Base-by-base conservation (phyloP, 192 early-diverging fungal genomes). In the Coemansia sp. region DNA sequence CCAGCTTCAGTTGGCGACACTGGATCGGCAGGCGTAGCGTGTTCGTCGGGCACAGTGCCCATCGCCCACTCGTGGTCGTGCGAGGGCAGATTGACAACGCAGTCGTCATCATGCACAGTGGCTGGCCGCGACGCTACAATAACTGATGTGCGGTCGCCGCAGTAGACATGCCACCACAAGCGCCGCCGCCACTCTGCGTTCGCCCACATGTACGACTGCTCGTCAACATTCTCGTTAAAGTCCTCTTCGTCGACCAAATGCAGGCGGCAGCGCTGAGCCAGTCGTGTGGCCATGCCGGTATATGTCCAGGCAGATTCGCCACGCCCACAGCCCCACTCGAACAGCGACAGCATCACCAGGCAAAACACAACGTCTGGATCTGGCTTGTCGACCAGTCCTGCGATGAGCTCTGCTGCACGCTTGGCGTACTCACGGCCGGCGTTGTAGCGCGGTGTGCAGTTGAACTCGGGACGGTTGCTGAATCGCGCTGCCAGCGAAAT, bases 291-390 rank as follows among this genome's bases (percentile, higher is more conserved):
- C 72, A 80, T 80, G 3, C 77, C 77, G 12, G 73, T 76, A 49
- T 76, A 81, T 7, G 79, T 72, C 79, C 79, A 81, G 23, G 79
- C 79, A 10, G 79, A 81, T 56, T 81, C 79, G 60, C 79, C 79
- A n/a, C 73, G 73, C 7, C 79, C 79, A 35, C 79, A 81, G 38
- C 73, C 79, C 73, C 74, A 81, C 65, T 81, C 79, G 56, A 76
- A 81, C 51, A 81, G 62, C 52, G 73, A 75, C 51, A 81, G 70
- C 70, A 76, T 70, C 2, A 69, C 66, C 48, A 81, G 60, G 45
- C 73, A 76, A 25, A 70, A 68, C 25, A 81, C 67, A 1, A 81
- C 79, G 58, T 81, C 74, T 10, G 73, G 73, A 25, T 81, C 79
- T 0, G 79, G 79, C 35, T 71, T 71, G 62, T 81, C 79, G 9